Evolutionary conservation across 495 filamentous ascomycete genomes (phyloP).

Genomic region (Penicillium verhagenii): DNA sequence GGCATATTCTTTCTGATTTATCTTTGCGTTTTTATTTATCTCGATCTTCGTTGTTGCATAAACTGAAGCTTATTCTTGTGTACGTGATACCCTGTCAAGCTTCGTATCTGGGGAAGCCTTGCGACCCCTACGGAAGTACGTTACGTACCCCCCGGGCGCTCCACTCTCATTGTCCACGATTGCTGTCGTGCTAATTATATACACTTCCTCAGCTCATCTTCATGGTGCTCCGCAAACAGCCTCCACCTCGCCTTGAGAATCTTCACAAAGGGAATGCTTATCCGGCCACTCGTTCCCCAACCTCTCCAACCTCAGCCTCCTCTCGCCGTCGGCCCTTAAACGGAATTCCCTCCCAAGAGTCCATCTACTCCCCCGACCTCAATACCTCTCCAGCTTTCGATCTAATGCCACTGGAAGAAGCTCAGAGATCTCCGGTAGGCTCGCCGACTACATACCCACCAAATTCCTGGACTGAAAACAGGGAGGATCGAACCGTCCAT

Average conservation of each 20-base stretch:
- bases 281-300: constrained; percentile 28
- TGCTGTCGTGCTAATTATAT: neutral
- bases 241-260: constrained; percentile 43
- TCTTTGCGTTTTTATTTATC: neutral
- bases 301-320: constrained; percentile 32
- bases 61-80: neutral
- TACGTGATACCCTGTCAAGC: neutral
- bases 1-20: neutral
- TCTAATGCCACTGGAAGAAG: constrained; percentile 45
- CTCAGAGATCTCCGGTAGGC: constrained; percentile 41
- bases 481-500: constrained; percentile 19
- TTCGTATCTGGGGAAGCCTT: constrained; percentile 1
- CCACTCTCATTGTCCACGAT: neutral
- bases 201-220: constrained; percentile 19
- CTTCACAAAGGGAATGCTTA: constrained; percentile 35
- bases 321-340: constrained; percentile 31
- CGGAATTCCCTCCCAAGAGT: constrained; percentile 34
- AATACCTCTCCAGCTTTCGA: constrained; percentile 46
- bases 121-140: constrained; percentile 7
- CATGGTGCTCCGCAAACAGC: constrained; percentile 49
- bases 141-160: neutral
- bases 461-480: constrained; percentile 37
- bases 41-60: neutral
- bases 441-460: constrained; percentile 29
- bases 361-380: constrained; percentile 44